Base-by-base conservation (phyloP, 2,329 filamentous ascomycete genomes). In the Penicillium sp. region DNA sequence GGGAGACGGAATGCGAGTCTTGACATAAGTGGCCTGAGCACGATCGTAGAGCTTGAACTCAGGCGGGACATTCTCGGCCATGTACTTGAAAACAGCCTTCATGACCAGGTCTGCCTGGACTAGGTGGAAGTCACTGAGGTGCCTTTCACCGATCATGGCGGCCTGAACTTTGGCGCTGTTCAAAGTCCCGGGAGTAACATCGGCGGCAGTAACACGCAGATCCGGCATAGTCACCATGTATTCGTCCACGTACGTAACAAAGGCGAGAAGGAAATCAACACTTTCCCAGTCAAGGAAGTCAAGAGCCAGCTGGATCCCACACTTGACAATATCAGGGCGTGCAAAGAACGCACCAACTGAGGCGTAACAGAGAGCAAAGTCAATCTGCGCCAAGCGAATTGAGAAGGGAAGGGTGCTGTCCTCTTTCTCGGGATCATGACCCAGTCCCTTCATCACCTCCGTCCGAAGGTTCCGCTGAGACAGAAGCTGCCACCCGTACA, bases 321-420 rank as follows among this genome's bases (percentile, higher is more conserved):
- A 48, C 8, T 60, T 44, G n/a, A 59, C 49, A 34, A 68, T 51
- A 1, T 48, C 48, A 4, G 35, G 41, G 6, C 59, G 39, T 6
- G 54, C 52, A 14, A 69, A 52, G 42, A 68, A 69, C 0, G 60
- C 59, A 0, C 65, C 66, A 0, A 57, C 56, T 1, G 55, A 47
- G 13, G 58, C 61, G 44, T 68, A 69, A 43, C 59, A 65, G 6
- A 68, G 29, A 11, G 59, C 56, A 26, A 68, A 55, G 23, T 65
- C 60, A 16, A 60, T 53, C 46, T 56, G 56, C 9, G 57, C 56
- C 10, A 38, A 47, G 16, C 47, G 56, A 23, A 59, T 28, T 7
- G 50, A 46, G 18, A 55, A 56, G 2, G 50, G 42, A 14, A 44
- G 42, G 2, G 44, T 24, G 23, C 13, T 14, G 13, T 20, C 37